Percentiles rank a stretch among this genome's conserved stretches.
Evolutionary conservation across 148 eudicot genomes (phyloP).

Genomic region (Rhododendron ovatum): DNA sequence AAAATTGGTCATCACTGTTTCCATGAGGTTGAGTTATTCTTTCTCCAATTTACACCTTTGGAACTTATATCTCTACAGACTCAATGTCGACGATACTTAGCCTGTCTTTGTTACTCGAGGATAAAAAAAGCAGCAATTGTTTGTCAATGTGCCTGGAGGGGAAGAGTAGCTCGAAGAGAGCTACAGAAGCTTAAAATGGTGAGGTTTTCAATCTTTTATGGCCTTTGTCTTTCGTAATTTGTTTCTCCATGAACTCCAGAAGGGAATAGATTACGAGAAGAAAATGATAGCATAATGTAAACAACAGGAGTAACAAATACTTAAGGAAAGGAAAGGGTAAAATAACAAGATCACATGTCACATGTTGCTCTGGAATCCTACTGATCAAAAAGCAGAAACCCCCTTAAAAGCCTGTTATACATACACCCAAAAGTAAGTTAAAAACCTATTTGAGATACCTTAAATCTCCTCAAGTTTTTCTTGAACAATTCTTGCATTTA

Average conservation of each 20-base stretch:
- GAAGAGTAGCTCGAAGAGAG: slow-evolving; percentile 58
- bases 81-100: slow-evolving; percentile 52
- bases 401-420: neutral
- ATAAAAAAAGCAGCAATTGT: slow-evolving; percentile 59
- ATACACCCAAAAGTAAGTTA: neutral
- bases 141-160: slow-evolving; percentile 73
- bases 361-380: neutral
- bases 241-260: neutral
- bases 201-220: neutral
- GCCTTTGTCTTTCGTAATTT: neutral
- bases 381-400: neutral
- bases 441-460: neutral
- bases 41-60: neutral
- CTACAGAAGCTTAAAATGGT: slow-evolving; percentile 73
- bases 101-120: slow-evolving; percentile 26
- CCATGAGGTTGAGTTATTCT: neutral
- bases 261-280: neutral
- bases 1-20: neutral
- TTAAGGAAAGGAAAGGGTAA: neutral
- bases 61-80: slow-evolving; percentile 31
- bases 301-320: neutral
- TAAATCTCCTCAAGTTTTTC: neutral
- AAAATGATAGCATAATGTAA: neutral
- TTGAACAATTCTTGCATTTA: neutral
- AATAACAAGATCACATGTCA: neutral